Conservation (phyloP, 768 basidiomycete species). For the Russula emetica region DNA sequence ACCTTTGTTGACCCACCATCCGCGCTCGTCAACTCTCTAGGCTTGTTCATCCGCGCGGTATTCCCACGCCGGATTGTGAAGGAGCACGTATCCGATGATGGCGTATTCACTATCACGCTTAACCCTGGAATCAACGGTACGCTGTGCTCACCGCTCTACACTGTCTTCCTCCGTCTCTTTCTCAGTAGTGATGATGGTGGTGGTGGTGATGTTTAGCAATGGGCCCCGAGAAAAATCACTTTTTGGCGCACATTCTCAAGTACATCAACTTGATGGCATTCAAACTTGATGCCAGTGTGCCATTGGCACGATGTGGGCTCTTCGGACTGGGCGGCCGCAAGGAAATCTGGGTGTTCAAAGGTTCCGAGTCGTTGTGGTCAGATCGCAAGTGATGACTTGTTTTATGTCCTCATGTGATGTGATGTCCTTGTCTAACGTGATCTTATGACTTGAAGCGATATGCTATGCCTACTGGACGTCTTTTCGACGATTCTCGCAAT, state of each 20-base stretch:
- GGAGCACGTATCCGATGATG: constrained; percentile 46
- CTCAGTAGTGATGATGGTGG: neutral
- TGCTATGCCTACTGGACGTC: neutral
- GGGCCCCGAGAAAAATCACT: constrained; percentile 46
- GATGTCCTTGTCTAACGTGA: neutral
- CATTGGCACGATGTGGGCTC: constrained; percentile 44
- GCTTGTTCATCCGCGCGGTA: constrained; percentile 37
- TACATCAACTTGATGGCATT: constrained; percentile 54
- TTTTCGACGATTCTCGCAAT: neutral
- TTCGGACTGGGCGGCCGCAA: constrained; percentile 42
- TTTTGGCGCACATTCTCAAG: constrained; percentile 60
- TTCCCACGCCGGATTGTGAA: constrained; percentile 43
- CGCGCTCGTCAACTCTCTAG: constrained; percentile 39
- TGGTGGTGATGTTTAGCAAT: constrained; percentile 18
- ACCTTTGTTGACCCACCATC: constrained; percentile 42
- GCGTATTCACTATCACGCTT: constrained; percentile 53
- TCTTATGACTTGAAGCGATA: constrained; percentile 14
- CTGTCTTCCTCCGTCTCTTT: neutral
- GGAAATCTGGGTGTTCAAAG: constrained; percentile 65
- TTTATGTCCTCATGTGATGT: neutral
- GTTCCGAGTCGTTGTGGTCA: constrained; percentile 32
- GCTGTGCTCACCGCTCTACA: neutral
- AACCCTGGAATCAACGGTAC: constrained; percentile 34
- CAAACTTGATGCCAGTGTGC: constrained; percentile 60
- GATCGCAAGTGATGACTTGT: constrained; percentile 9